Evolutionary conservation across 495 filamentous ascomycete species (phyloP), one percentile per base, ranked within the genome.

Genomic region (Aspergillus biplanus): DNA sequence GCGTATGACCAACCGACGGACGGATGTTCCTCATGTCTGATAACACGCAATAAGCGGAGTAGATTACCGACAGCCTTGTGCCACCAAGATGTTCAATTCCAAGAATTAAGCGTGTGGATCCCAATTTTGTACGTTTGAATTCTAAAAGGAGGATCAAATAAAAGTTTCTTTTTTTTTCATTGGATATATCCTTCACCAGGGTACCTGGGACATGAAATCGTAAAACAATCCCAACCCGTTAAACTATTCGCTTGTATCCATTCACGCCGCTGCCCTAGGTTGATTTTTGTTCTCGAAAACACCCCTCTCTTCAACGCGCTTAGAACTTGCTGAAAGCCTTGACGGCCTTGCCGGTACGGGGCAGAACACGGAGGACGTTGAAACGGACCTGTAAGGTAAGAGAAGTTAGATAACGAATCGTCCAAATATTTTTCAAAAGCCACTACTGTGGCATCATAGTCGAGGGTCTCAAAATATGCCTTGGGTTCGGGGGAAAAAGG

Each of bases 321-420:
- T 96, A 99, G 87, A 98, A 99, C 85, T 98, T 98, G 84, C 78
- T 81, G 87, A 99, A 99, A 78, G 87, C 78, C 92, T 99, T 99
- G 80, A 97, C 92, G 65, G 87, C 85, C 88, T 98, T 97, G 78
- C 94, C 93, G 67, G 93, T 97, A 77, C 91, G 87, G 76, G 95
- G 95, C 71, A 97, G 90, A 65, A 98, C 95, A 73, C 94, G 92
- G 73, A 99, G 90, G 73, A 94, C 90, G 85, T 99, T 99, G 92
- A 99, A 99, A 69, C 95, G 95, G 69, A 99, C 91, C 93, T 97
- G 61, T 61, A 52, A 56, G 32, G 47, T 1, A 7, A 39, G 35
- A 59, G 11, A 44, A 65, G 66, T 76, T 68, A 76, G 71, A 65
- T 9, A 50, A 50, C 12, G 6, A 27, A 27, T 44, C n/a, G 11